phyloP scores from a whole-genome alignment of 148 eudicot species.

The Chenopodium album region DNA sequence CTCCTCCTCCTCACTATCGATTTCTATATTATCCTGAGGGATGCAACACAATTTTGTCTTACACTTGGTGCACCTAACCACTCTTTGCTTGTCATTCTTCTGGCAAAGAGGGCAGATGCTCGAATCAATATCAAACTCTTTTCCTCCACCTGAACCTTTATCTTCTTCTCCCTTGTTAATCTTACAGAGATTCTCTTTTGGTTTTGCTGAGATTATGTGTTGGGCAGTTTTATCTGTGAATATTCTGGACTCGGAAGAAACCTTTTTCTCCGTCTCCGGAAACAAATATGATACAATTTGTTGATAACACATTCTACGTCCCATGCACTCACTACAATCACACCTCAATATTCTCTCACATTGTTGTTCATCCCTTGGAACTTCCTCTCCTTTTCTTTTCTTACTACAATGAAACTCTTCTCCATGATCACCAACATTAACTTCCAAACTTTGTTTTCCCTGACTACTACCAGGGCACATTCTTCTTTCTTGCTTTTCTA shows the following conservation, averaged over 20 bases:
- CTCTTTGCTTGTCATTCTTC: slow-evolving; percentile 40
- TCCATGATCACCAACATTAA: neutral
- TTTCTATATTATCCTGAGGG: neutral
- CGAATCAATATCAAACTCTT: slow-evolving; percentile 14
- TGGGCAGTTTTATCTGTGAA: neutral
- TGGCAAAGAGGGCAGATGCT: slow-evolving; percentile 46
- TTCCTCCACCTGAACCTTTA: neutral
- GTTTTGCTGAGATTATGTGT: neutral
- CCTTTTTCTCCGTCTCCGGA: neutral
- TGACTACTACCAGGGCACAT: neutral
- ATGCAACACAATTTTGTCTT: slow-evolving; percentile 40
- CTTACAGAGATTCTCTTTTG: neutral
- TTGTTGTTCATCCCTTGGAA: neutral
- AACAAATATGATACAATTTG: neutral
- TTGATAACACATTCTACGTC: neutral
- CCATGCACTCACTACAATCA: neutral
- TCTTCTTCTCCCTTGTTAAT: neutral
- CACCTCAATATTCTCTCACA: neutral
- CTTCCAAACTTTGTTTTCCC: neutral
- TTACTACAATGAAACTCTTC: neutral
- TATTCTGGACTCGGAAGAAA: neutral
- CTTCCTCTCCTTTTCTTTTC: neutral
- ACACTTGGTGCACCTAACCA: slow-evolving; percentile 45
- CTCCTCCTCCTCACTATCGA: neutral
- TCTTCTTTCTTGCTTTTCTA: too few relatives aligned